Conservation (phyloP, 2,329 filamentous ascomycete genomes). For the Talaromyces rugulosus region DNA sequence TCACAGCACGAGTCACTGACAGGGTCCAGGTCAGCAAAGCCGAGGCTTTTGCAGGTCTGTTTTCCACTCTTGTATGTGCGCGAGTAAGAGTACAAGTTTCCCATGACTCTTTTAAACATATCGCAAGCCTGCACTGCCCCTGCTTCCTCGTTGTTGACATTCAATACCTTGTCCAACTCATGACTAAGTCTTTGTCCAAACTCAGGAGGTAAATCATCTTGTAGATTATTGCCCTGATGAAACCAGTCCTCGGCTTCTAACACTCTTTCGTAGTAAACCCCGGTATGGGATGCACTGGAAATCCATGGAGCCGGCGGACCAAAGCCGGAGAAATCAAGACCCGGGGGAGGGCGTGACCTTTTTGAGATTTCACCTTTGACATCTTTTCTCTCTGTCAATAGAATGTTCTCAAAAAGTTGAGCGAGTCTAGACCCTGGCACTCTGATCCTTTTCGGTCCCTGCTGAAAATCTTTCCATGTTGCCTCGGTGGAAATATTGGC, state of each 20-base stretch:
- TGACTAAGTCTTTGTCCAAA: neutral
- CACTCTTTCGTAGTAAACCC: constrained; percentile 6
- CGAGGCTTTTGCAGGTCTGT: neutral
- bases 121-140: neutral
- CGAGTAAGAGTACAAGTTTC: neutral
- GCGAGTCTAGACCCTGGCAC: constrained; percentile 1
- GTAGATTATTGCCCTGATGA: constrained; percentile 4
- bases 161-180: neutral
- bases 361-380: neutral
- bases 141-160: neutral
- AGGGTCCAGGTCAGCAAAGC: neutral
- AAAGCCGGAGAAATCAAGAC: neutral
- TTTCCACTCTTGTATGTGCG: neutral
- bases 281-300: neutral
- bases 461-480: neutral
- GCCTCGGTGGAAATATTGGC: neutral
- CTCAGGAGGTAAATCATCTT: neutral
- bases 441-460: neutral
- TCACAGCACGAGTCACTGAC: neutral
- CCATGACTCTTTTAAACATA: neutral
- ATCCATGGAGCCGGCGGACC: neutral
- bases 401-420: neutral
- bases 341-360: constrained; percentile 4
- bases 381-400: neutral
- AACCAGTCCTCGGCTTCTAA: constrained; percentile 12